Evolutionary conservation across 2,329 filamentous ascomycete genomes (phyloP), one percentile per base, ranked within the genome.

Genomic region (Beauveria bassiana): DNA sequence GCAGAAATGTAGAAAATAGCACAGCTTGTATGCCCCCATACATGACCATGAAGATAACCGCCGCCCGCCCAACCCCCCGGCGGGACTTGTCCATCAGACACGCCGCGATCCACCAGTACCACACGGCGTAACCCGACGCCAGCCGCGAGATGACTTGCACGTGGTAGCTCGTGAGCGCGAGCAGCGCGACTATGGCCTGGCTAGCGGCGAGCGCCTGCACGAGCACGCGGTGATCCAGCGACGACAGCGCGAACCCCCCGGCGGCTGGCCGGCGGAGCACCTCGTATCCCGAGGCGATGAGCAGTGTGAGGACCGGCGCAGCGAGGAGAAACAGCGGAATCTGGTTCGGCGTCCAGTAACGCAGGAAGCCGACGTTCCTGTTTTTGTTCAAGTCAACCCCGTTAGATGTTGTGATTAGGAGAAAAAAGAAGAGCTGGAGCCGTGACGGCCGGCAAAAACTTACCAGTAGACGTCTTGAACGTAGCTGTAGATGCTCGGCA

Each of bases 391-490:
- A 6, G 34, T 16, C 14, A 38, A 38, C 14, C 14, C 34, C 34
- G 34, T 38, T 14, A 14, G 12, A 38, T 38, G 34, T 12, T 38
- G 14, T 38, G 12, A 1, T 38, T 2, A 38, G 12, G 12, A 38
- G 34, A 38, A 1, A 34, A 14, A 5, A 14, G 34, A 38, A 38
- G 34, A 14, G 34, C 12, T 16, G 34, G 34, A 16, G 34, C 34
- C 14, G 14, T 7, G 24, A 47, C 18, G 42, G 42, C 38, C 18
- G 42, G 42, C 38, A 61, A 58, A 26, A 74, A 12, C 85, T 73
- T 81, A 96, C 93, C 95, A 99, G 74, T 99, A 98, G 68, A 90
- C 80, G 51, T 81, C 80, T 71, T 99, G 95, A 2, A 98, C 93
- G 79, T 89, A 98, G 0, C 86, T 82, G 74, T 96, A 98, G 63